Evolutionary conservation across 768 basidiomycete species (phyloP), one percentile per base, ranked within the genome.

Genomic region (Boletus edulis): DNA sequence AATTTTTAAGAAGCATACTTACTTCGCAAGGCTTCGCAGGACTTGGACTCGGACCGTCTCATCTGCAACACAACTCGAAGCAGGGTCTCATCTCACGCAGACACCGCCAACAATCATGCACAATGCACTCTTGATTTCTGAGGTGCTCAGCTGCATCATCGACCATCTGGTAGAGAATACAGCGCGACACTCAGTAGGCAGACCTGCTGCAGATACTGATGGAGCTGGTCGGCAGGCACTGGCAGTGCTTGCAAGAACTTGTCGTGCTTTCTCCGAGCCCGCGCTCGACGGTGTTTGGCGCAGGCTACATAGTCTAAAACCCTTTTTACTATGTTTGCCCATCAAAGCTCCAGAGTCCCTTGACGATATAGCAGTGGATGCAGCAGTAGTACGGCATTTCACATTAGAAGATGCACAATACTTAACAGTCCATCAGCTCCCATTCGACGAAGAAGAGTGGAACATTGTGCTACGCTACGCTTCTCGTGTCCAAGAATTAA

Each of bases 211-310:
- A 31, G 37, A 46, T n/a, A 14, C 10, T n/a, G 14, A 38, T 5
- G 5, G 3, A 27, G 17, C 37, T 37, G 35, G 37, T 38, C 37
- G 39, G 11, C 29, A n/a, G 18, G 45, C 60, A 5, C 46, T 62
- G 24, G 52, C 49, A 1, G 55, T 20, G 15, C 56, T 62, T 27
- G 55, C 60, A 39, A 53, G 55, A 37, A 61, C 60, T 18, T 55
- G 61, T 42, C 56, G 50, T 18, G 32, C 52, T 6, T 31, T 62
- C 32, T 58, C 56, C 27, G 48, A 62, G n/a, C 47, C 47, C 27
- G 62, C 62, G 9, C 57, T 63, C 17, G 47, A 60, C n/a, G 47
- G 40, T 13, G 31, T 63, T 31, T 63, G 58, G 61, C 5, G 18
- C 24, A 63, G 43, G 35, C 34, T 63, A 10, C 3, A 59, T 37